Percentiles rank a stretch among this genome's conserved stretches.
Conservation (phyloP, 192 early-diverging fungal species). For the Phlyctochytrium bullatum region DNA sequence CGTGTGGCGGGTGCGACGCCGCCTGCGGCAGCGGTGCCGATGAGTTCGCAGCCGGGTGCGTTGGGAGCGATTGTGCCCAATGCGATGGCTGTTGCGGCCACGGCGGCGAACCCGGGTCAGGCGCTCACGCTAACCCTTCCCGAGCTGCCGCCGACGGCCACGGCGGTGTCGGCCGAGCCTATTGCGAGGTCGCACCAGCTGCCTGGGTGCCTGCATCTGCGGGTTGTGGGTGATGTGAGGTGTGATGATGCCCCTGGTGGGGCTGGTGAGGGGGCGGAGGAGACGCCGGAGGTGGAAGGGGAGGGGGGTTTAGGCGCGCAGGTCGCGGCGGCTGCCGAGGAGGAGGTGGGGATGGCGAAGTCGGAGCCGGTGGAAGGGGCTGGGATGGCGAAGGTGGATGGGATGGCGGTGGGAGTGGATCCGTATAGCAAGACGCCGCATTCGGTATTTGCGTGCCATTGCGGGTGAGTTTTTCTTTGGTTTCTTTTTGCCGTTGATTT, state of each 20-base stretch:
- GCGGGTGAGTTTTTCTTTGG: neutral
- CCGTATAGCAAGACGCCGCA: too few species aligned
- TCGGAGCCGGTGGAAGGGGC: neutral
- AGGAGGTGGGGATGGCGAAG: neutral
- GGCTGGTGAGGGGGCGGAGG: neutral
- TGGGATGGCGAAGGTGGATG: neutral
- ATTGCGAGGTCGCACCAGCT: neutral
- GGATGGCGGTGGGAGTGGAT: neutral
- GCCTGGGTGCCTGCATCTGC: neutral
- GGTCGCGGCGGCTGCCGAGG: neutral
- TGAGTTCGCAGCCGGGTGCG: neutral
- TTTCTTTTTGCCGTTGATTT: neutral
- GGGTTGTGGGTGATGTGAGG: neutral
- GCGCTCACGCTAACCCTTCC: neutral
- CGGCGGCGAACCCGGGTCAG: neutral
- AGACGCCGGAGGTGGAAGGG: neutral
- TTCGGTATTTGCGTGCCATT: neutral
- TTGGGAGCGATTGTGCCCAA: neutral
- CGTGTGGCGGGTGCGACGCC: neutral
- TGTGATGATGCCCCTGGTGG: neutral
- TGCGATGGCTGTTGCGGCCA: neutral
- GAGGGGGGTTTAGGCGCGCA: neutral
- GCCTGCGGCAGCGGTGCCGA: neutral
- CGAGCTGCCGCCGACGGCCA: neutral
- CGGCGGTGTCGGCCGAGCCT: neutral